Evolutionary conservation across 495 filamentous ascomycete genomes (phyloP), one percentile per base, ranked within the genome.

Genomic region (Hypoxylon crocopeplum): DNA sequence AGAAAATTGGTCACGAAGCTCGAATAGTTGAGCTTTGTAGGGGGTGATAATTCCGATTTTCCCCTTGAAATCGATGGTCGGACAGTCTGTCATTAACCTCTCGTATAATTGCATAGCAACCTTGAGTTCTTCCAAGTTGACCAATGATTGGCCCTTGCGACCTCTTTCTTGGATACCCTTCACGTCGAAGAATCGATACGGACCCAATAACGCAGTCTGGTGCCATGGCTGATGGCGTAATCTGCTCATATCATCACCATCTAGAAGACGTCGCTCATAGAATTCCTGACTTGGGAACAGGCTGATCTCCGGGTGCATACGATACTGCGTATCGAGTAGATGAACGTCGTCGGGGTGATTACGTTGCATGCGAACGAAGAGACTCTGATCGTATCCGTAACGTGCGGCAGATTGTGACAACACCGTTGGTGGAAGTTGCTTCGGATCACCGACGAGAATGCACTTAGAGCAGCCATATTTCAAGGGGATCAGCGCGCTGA

Each of bases 381-480:
- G 79, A 78, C 91, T 96, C 76, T 98, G 93, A 68, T 98, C 95
- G 74, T 97, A 98, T 57, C 93, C 89, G 72, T 93, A 98, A 34
- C 87, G 84, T 11, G 92, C 91, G 12, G 95, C 94, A 63, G 93
- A 92, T 64, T 90, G 88, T 12, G 95, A 98, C 19, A 98, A 82
- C 21, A 98, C 94, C 1, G 94, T 98, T 2, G 94, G 94, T 3
- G 94, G 94, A 58, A 98, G 77, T 68, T 98, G 94, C 67, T 98
- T 97, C 0, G 94, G 94, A 76, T 98, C 94, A 75, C 94, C 94
- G 20, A 98, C 94, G 24, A 98, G 85, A 53, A 98, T 91, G 74
- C 95, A 98, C 72, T 97, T 98, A 11, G 90, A 88, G 70, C 92
- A 97, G 16, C 94, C 94, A 65, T 98, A 98, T 72, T 98, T 98